Evolutionary conservation across 306 rosid species (phyloP).

Genomic region (Cicer judaicum): DNA sequence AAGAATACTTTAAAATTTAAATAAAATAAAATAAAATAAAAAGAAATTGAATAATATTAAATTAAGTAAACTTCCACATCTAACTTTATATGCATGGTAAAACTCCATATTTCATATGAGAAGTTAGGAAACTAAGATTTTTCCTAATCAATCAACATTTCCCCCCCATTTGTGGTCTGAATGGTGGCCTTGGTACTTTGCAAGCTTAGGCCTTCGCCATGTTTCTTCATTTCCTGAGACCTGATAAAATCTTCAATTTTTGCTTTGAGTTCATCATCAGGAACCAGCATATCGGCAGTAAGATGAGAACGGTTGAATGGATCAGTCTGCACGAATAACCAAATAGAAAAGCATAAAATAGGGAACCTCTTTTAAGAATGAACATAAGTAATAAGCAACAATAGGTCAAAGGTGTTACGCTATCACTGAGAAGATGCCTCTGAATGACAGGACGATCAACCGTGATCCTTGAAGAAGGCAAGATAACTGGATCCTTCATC

Average conservation of each 20-base stretch:
- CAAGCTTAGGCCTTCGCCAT: slow-evolving; percentile 51
- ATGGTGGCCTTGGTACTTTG: slow-evolving; percentile 74
- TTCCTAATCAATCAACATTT: slow-evolving; percentile 85
- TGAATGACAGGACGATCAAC: slow-evolving; percentile 95
- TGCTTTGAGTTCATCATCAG: slow-evolving; percentile 71
- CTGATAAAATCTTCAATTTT: slow-evolving; percentile 80
- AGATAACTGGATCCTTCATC: slow-evolving; percentile 98
- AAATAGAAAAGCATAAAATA: slow-evolving; percentile 34
- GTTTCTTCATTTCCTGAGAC: slow-evolving; percentile 75
- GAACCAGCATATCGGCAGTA: slow-evolving; percentile 82
- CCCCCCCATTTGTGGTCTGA: slow-evolving; percentile 71
- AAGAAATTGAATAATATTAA: not conserved
- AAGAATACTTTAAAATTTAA: slow-evolving; percentile 13
- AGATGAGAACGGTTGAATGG: slow-evolving; percentile 99
- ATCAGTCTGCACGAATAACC: slow-evolving; percentile 67
- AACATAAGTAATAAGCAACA: slow-evolving; percentile 8
- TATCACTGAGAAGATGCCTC: slow-evolving; percentile 98
- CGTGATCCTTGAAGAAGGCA: slow-evolving; percentile 92
- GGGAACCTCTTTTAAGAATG: not conserved
- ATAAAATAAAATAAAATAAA: not conserved
- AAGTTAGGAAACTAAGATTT: slow-evolving; percentile 11
- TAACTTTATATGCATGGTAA: slow-evolving; percentile 10
- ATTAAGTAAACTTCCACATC: slow-evolving; percentile 9
- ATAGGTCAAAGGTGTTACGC: slow-evolving; percentile 45
- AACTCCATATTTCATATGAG: slow-evolving; percentile 6